Percentiles rank a stretch among this genome's conserved stretches.
Evolutionary conservation across 352 stramenopile species (phyloP).

Genomic region (Pilasporangium apinafurcum): DNA sequence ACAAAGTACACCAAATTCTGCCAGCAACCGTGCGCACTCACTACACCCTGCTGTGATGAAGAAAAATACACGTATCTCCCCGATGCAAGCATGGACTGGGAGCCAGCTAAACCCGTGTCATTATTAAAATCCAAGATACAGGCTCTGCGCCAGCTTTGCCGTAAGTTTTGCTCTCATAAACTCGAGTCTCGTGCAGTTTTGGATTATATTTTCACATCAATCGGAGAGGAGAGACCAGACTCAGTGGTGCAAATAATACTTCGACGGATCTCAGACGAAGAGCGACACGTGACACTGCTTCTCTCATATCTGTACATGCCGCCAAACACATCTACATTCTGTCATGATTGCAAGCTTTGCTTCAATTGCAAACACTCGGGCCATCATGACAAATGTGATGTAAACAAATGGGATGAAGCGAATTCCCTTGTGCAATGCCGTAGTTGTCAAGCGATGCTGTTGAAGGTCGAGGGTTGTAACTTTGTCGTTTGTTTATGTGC

Average conservation of each 20-base stretch:
- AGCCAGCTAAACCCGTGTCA: constrained; percentile 5
- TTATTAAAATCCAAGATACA: constrained; percentile 7
- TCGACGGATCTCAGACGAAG: constrained; percentile 18
- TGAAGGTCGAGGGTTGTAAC: constrained; percentile 50
- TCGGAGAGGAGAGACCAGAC: constrained; percentile 3
- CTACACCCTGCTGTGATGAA: constrained; percentile 21
- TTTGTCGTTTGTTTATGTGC: constrained; percentile 40
- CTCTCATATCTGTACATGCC: constrained; percentile 24
- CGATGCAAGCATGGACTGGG: neutral
- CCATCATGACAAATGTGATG: constrained; percentile 19
- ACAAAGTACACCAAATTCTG: constrained; percentile 3
- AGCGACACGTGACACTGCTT: constrained; percentile 31
- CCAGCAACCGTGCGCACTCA: constrained; percentile 12
- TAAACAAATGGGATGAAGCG: constrained; percentile 13
- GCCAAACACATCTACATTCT: constrained; percentile 20
- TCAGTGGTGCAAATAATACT: constrained; percentile 9
- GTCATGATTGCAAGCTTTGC: constrained; percentile 30
- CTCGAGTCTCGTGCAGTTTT: constrained; percentile 7
- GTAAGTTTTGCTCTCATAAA: constrained; percentile 13
- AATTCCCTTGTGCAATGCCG: constrained; percentile 33
- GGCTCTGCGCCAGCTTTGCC: constrained; percentile 8
- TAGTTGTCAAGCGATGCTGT: constrained; percentile 26
- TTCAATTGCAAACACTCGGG: constrained; percentile 43
- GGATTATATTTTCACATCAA: constrained; percentile 12
- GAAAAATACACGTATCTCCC: constrained; percentile 28